Evolutionary conservation across 208 protist species (phyloP).

Genomic region (Endotrypanum monterogeii): DNA sequence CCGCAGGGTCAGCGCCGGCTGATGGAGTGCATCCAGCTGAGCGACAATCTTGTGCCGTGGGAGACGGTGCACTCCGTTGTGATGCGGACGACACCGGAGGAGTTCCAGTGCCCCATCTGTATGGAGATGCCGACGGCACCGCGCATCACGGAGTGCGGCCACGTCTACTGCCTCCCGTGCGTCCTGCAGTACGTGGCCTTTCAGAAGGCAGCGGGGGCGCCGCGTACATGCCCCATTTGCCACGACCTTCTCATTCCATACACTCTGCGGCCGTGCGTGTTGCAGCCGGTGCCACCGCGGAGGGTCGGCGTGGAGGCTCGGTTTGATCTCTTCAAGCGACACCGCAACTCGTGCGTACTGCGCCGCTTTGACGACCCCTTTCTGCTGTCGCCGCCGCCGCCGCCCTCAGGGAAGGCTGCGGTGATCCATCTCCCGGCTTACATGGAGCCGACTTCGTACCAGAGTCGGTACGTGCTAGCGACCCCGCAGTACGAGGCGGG

Average conservation of each 20-base stretch:
- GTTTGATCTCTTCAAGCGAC: conserved; percentile 73
- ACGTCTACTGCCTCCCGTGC: conserved; percentile 83
- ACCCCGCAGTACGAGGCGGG: conserved; percentile 54
- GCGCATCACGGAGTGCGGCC: conserved; percentile 87
- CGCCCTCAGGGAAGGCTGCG: not conserved
- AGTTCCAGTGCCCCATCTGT: conserved; percentile 88
- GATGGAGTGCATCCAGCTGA: conserved; percentile 54
- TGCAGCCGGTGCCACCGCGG: conserved; percentile 43
- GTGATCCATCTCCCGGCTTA: conserved; percentile 47
- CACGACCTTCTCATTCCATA: conserved; percentile 46
- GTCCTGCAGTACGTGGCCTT: conserved; percentile 69
- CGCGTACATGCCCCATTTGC: conserved; percentile 79
- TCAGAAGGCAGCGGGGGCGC: conserved; percentile 45
- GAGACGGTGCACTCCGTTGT: conserved; percentile 82
- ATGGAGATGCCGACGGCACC: conserved; percentile 66
- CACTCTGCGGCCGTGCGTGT: conserved; percentile 65
- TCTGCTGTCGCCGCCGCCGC: conserved; percentile 3
- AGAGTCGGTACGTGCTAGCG: conserved; percentile 75
- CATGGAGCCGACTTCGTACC: conserved; percentile 46
- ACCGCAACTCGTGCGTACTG: conserved; percentile 61
- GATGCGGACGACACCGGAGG: conserved; percentile 60
- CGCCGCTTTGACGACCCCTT: conserved; percentile 67
- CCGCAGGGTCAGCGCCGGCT: conserved; percentile 66
- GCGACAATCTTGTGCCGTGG: conserved; percentile 73
- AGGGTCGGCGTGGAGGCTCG: conserved; percentile 33